Evolutionary conservation across 768 basidiomycete species (phyloP), one percentile per base, ranked within the genome.

Genomic region (Boletus tylopilopsis): DNA sequence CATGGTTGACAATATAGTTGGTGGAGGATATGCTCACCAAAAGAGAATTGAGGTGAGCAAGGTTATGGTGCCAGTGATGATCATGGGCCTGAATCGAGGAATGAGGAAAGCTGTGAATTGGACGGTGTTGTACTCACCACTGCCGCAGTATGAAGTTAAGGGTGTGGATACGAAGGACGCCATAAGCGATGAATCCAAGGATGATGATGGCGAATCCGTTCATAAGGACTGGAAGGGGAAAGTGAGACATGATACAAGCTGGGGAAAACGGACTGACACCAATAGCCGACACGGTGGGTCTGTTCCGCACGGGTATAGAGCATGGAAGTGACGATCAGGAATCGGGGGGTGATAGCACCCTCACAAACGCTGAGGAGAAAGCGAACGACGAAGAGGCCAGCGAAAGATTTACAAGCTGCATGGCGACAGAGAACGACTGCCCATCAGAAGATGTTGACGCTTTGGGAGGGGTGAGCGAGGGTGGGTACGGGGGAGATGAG

Each of bases 301-400:
- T 76, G 73, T 51, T 79, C 77, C 1, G 64, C 64, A 25, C 71
- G 74, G 8, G 77, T 79, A 59, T 78, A 79, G 57, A 79, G 79
- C 78, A 77, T 77, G 40, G 76, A 70, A 0, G 77, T 79, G 52
- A 69, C 84, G 61, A 90, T 80, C 78, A 90, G 75, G 70, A 90
- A 88, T 15, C 87, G 87, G 25, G 87, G 84, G 9, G 87, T 89
- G 45, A 90, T 84, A 13, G 84, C 84, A 47, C 85, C 86, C 73
- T 90, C 88, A 51, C 83, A 87, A n/a, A 82, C 69, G 11, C 88
- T 88, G 40, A 90, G 73, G 60, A 90, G 82, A 60, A 88, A 81
- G 33, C 87, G 79, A n/a, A 82, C 78, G 33, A 78, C 82, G 54
- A 89, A 84, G 29, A 90, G 74, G 5, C 70, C 77, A 8, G 82